A percentile compares a stretch with the other conserved stretches of the same genome.
Evolutionary conservation across 305 asterid species (phyloP).

Genomic region (Lippia alba): DNA sequence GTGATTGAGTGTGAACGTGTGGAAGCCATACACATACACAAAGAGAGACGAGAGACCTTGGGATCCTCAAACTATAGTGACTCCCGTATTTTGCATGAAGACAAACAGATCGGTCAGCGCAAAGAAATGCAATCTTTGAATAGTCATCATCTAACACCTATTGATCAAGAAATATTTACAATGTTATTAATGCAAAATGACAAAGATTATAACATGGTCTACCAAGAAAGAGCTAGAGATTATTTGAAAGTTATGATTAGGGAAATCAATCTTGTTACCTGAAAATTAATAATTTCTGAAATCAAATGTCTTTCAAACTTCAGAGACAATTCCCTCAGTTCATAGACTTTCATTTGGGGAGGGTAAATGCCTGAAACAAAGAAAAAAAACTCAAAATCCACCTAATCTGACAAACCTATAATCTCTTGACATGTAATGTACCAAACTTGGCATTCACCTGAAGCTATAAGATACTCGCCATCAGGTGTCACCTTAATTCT

Average conservation of each 20-base stretch:
- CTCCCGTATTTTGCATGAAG: constrained; percentile 97
- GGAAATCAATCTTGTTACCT: constrained; percentile 45
- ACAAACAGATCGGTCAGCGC: constrained; percentile 88
- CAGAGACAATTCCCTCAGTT: constrained; percentile 77
- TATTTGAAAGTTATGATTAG: too few species aligned
- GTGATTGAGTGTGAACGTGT: background rate
- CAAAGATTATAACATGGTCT: too few species aligned
- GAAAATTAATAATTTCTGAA: constrained; percentile 82
- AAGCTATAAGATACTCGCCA: constrained; percentile 86
- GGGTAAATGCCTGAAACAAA: constrained; percentile 79
- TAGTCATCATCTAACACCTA: constrained; percentile 93
- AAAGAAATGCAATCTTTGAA: constrained; percentile 88
- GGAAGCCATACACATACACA: background rate
- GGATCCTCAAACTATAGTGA: constrained; percentile 89
- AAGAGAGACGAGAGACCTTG: constrained; percentile 55
- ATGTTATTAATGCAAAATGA: constrained; percentile 4
- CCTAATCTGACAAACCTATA: constrained; percentile 16
- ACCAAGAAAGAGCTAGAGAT: too few species aligned
- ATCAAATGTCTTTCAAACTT: constrained; percentile 94
- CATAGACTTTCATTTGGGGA: constrained; percentile 92
- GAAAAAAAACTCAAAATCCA: constrained; percentile 13
- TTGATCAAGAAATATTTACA: constrained; percentile 27
- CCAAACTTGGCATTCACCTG: constrained; percentile 55
- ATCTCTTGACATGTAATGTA: background rate
- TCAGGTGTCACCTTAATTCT: constrained; percentile 84